Evolutionary conservation across 805 yeast species (phyloP).

Genomic region (Cyberlindnera bimundalis): DNA sequence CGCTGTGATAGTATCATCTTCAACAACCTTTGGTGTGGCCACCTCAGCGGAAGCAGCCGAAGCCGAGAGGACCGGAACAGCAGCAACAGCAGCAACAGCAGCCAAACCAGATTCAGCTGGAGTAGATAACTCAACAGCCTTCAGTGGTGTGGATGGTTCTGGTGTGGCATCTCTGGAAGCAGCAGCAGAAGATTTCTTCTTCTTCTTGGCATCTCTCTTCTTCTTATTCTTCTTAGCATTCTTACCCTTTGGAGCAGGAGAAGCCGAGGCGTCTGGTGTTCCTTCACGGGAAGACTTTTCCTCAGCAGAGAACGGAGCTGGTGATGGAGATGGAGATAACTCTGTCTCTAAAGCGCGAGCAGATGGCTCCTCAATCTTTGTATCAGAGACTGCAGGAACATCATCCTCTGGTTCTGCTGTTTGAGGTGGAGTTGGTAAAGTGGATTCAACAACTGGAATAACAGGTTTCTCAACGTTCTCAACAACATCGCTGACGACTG

Average conservation of each 20-base stretch:
- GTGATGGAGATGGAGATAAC: slow-evolving; percentile 1
- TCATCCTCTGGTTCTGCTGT: no score
- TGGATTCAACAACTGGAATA: slow-evolving; percentile 4
- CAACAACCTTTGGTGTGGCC: no score
- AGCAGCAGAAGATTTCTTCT: slow-evolving; percentile 18
- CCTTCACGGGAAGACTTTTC: slow-evolving; percentile 15
- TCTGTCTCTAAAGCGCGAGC: no score
- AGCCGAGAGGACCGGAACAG: no score
- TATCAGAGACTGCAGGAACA: no score
- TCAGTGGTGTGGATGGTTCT: slow-evolving; percentile 11
- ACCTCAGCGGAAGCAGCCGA: no score
- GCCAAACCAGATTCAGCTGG: slow-evolving; percentile 8
- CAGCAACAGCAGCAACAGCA: slow-evolving; percentile 4
- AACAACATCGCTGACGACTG: slow-evolving; percentile 12
- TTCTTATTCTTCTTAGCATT: slow-evolving; percentile 24
- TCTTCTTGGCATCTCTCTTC: slow-evolving; percentile 23
- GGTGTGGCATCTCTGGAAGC: slow-evolving; percentile 12
- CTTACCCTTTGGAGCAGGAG: slow-evolving; percentile 10
- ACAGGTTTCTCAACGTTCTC: no score
- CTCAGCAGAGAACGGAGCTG: slow-evolving; percentile 7
- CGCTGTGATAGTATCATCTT: neutral
- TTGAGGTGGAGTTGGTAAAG: slow-evolving; percentile 24
- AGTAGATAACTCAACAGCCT: slow-evolving; percentile 12
- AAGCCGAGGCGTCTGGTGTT: slow-evolving; percentile 14
- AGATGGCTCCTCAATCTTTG: neutral